phyloP scores from a whole-genome alignment of 2,329 filamentous ascomycete genomes.

The Alternaria sp. region DNA sequence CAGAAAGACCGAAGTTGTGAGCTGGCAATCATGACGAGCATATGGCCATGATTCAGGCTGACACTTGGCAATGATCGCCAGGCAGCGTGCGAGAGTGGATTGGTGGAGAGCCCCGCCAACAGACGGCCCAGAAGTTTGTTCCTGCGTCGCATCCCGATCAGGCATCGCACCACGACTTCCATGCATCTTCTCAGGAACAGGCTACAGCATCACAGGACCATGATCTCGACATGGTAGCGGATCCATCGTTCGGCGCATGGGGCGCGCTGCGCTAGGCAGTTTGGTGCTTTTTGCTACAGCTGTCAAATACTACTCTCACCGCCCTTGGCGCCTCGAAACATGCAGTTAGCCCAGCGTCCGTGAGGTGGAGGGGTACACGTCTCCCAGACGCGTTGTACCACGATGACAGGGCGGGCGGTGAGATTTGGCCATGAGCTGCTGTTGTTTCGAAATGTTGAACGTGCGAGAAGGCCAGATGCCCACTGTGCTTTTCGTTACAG shows the following conservation, averaged over 20 bases:
- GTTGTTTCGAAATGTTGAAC: constrained; percentile 5
- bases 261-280: constrained; percentile 21
- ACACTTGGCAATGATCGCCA: constrained; percentile 23
- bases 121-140: constrained; percentile 21
- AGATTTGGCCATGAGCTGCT: constrained; percentile 4
- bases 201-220: constrained; percentile 2
- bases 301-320: constrained; percentile 14
- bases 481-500: constrained; percentile 3
- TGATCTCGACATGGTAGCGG: constrained; percentile 20
- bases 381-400: constrained; percentile 2
- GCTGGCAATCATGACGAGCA: constrained; percentile 1
- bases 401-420: constrained; percentile 10
- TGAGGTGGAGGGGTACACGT: constrained; percentile 7
- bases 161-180: constrained; percentile 18
- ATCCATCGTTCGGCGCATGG: constrained; percentile 23
- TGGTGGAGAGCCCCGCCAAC: constrained; percentile 14
- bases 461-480: not conserved
- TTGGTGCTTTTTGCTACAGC: constrained; percentile 17
- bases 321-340: constrained; percentile 10
- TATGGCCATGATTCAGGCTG: constrained; percentile 12
- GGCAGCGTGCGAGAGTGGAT: constrained; percentile 17
- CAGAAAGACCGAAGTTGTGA: not conserved
- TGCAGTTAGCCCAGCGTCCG: constrained; percentile 6
- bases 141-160: constrained; percentile 18
- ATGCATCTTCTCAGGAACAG: constrained; percentile 22